Base-by-base conservation (phyloP, 2,329 filamentous ascomycete species). In the Xylariomycetidae sp. region DNA sequence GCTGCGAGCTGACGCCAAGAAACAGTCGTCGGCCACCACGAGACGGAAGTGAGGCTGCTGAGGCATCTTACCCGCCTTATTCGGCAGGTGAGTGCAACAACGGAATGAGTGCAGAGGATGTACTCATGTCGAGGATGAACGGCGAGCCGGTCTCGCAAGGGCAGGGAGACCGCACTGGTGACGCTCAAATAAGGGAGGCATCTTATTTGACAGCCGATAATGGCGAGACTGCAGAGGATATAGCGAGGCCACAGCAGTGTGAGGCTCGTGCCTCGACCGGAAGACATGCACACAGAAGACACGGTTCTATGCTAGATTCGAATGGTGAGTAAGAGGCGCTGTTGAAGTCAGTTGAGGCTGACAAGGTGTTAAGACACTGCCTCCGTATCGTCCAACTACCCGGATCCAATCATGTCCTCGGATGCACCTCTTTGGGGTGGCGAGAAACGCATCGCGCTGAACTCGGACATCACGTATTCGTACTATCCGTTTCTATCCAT, bases 401-500 rank as follows among this genome's bases (percentile, higher is more conserved):
- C n/a, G n/a, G n/a, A n/a, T n/a, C n/a, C n/a, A n/a, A n/a, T n/a
- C n/a, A n/a, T 38, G 23, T 31, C 47, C 4, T 27, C 42, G 17
- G 45, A 47, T 15, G 37, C 44, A 19, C 42, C 50, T 4, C 37
- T 50, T 25, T 58, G 52, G 49, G 37, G 44, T 3, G 49, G 44
- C 14, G 54, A 57, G 10, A 51, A 54, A 18, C 52, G 47, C 19
- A 42, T 49, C 5, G 36, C 42, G 3, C 35, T 52, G 15, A 54
- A 48, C 27, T 46, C 57, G 5, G 54, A 61, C 19, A 49, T 68
- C 16, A 62, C 59, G 1, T 69, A 69, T 45, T 62, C 58, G 0
- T 62, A 64, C 36, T 67, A 64, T 40, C 64, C 67, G 1, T 67
- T 66, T 31, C 46, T 67, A 7, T 54, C 51, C 16, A 48, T 69